Evolutionary conservation across 441 rosid genomes (phyloP).

Genomic region (Brassica hybrid): DNA sequence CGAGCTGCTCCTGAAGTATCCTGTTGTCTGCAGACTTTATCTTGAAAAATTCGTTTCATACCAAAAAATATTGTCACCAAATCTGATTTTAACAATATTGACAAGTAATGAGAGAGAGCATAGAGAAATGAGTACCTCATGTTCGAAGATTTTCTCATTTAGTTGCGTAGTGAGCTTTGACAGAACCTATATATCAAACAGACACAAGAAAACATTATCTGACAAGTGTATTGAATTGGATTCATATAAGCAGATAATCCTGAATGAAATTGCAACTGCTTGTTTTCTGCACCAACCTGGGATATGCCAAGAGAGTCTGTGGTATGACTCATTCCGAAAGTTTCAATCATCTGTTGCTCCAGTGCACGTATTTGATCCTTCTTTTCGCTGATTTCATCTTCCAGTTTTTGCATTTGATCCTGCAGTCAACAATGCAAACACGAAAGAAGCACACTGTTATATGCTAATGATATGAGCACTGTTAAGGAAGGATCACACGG

Average conservation of each 20-base stretch:
- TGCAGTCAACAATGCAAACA: constrained; percentile 45
- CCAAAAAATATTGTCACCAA: constrained; percentile 9
- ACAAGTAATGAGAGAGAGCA: constrained; percentile 19
- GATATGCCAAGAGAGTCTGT: constrained; percentile 64
- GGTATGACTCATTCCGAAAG: constrained; percentile 54
- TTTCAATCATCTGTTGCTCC: constrained; percentile 83
- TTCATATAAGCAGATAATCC: constrained; percentile 26
- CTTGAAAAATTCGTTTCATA: constrained; percentile 48
- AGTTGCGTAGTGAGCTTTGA: constrained; percentile 80
- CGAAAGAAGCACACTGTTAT: constrained; percentile 27
- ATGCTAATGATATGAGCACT: constrained; percentile 25
- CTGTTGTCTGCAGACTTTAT: constrained; percentile 92
- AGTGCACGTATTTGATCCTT: constrained; percentile 72
- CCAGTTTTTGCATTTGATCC: constrained; percentile 80
- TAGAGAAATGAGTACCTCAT: constrained; percentile 60
- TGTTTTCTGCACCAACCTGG: constrained; percentile 53
- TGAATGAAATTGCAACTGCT: not conserved
- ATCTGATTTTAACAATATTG: constrained; percentile 7
- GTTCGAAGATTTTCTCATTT: constrained; percentile 84
- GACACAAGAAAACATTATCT: constrained; percentile 10
- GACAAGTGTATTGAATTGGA: constrained; percentile 21
- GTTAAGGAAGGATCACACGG: constrained; percentile 29
- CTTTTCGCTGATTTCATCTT: constrained; percentile 84
- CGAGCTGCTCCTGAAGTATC: constrained; percentile 91
- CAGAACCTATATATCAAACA: constrained; percentile 63